Evolutionary conservation across 2,329 filamentous ascomycete species (phyloP).

Genomic region (Setomelanomma holmii): DNA sequence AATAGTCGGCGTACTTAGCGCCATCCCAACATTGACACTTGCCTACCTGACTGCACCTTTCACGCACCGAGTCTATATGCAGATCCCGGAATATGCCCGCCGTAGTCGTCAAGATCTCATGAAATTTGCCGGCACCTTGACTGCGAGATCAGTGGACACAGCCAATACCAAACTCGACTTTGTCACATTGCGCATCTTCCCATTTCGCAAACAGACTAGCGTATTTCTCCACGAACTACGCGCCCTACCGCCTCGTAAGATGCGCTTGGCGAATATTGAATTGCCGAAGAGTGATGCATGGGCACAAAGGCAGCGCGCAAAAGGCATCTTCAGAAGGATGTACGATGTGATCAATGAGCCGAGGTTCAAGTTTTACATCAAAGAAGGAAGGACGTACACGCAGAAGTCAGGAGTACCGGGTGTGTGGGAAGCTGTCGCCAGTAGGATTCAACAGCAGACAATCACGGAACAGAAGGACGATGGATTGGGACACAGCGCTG

Average conservation of each 20-base stretch:
- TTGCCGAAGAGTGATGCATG: slow-evolving; percentile 31
- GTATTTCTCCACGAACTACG: slow-evolving; percentile 41
- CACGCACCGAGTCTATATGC: slow-evolving; percentile 40
- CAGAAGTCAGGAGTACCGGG: slow-evolving; percentile 42
- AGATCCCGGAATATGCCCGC: slow-evolving; percentile 39
- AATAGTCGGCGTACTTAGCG: slow-evolving; percentile 37
- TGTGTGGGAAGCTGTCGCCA: slow-evolving; percentile 45
- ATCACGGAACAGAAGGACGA: neutral
- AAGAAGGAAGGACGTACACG: slow-evolving; percentile 40
- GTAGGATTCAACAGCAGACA: slow-evolving; percentile 37
- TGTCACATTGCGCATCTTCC: slow-evolving; percentile 44
- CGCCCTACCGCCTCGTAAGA: slow-evolving; percentile 31
- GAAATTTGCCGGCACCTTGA: slow-evolving; percentile 28
- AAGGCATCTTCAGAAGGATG: slow-evolving; percentile 22
- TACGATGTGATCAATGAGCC: slow-evolving; percentile 38
- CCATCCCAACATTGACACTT: slow-evolving; percentile 41
- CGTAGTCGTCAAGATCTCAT: slow-evolving; percentile 32
- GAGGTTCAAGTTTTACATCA: slow-evolving; percentile 46
- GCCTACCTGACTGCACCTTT: slow-evolving; percentile 48
- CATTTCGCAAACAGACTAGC: slow-evolving; percentile 39
- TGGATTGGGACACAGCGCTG: neutral
- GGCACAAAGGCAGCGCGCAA: slow-evolving; percentile 25
- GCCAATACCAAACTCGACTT: slow-evolving; percentile 43
- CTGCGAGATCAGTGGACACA: slow-evolving; percentile 17
- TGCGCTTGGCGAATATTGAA: slow-evolving; percentile 45